Conservation (phyloP, 805 yeast species). For the Metschnikowia hibisci region DNA sequence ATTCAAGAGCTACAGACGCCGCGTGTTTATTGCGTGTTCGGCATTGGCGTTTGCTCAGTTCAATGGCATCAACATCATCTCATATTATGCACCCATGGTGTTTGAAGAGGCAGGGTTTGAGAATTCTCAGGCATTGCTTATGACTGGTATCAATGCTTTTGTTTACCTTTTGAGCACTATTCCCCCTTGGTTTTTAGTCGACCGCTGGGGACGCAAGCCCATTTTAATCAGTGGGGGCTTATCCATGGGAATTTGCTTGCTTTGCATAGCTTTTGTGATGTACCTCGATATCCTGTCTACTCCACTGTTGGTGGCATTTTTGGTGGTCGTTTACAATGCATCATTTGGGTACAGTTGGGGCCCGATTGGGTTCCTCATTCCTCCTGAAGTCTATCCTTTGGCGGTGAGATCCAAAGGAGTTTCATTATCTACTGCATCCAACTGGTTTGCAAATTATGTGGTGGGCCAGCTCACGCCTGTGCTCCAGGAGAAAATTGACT, state of each 20-base stretch:
- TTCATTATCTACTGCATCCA: conserved; percentile 42
- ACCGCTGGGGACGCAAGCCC: conserved; percentile 44
- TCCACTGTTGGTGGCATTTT: conserved; percentile 36
- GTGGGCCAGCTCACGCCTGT: conserved; percentile 46
- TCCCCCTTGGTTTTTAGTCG: conserved; percentile 45
- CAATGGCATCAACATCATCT: conserved; percentile 55
- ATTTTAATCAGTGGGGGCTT: conserved; percentile 40
- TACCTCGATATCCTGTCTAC: conserved; percentile 30
- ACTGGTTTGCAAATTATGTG: conserved; percentile 43
- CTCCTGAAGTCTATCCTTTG: conserved; percentile 43
- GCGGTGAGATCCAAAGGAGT: conserved; percentile 43
- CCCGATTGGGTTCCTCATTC: conserved; percentile 42
- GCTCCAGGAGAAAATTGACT: conserved; percentile 35
- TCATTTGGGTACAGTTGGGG: conserved; percentile 47
- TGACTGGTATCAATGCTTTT: conserved; percentile 42
- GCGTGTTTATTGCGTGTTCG: conserved; percentile 39
- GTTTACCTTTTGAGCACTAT: conserved; percentile 39
- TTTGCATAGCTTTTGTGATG: conserved; percentile 33
- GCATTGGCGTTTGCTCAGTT: conserved; percentile 45
- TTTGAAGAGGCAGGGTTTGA: conserved; percentile 46
- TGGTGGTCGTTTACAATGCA: conserved; percentile 42
- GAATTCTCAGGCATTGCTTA: conserved; percentile 38
- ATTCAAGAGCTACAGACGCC: conserved; percentile 35
- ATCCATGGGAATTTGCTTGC: conserved; percentile 36
- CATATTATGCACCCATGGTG: conserved; percentile 56